Percentiles rank a stretch among this genome's conserved stretches.
Evolutionary conservation across 2,329 filamentous ascomycete species (phyloP).

Genomic region (Trichoderma atrobrunneum): DNA sequence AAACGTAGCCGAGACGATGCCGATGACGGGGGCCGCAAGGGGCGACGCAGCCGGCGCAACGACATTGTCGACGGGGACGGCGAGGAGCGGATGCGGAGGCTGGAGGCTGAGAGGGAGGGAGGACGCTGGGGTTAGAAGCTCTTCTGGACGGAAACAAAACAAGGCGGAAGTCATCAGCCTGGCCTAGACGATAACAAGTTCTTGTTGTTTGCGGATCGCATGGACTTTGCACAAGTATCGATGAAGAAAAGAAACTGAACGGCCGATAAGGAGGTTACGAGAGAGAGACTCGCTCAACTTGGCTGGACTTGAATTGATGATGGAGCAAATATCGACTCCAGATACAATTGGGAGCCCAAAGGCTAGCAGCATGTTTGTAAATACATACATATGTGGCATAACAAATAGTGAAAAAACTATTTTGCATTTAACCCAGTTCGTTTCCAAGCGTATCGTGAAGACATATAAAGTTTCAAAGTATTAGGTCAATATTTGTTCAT

Average conservation of each 20-base stretch:
- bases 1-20: constrained; percentile 52
- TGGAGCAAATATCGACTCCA: not conserved
- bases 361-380: not conserved
- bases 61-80: constrained; percentile 48
- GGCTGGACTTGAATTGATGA: not conserved
- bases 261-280: not conserved
- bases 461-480: not conserved
- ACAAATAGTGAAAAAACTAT: not conserved
- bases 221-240: not conserved
- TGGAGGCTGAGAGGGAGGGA: constrained; percentile 60
- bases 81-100: constrained; percentile 50
- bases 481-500: too few species aligned
- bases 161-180: not conserved
- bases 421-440: not conserved
- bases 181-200: not conserved
- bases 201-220: not conserved
- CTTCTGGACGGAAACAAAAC: not conserved
- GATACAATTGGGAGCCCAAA: not conserved
- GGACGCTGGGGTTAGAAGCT: constrained; percentile 44
- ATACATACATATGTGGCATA: not conserved
- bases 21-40: constrained; percentile 40
- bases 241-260: not conserved
- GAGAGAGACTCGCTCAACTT: not conserved
- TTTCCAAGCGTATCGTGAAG: not conserved
- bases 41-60: constrained; percentile 43